Percentiles rank a stretch among this genome's conserved stretches.
These are phyloP conservation scores for Metarhizium brunneum DNA, from an alignment of 2,329 filamentous ascomycete species.

Conservation along the genomic window DNA sequence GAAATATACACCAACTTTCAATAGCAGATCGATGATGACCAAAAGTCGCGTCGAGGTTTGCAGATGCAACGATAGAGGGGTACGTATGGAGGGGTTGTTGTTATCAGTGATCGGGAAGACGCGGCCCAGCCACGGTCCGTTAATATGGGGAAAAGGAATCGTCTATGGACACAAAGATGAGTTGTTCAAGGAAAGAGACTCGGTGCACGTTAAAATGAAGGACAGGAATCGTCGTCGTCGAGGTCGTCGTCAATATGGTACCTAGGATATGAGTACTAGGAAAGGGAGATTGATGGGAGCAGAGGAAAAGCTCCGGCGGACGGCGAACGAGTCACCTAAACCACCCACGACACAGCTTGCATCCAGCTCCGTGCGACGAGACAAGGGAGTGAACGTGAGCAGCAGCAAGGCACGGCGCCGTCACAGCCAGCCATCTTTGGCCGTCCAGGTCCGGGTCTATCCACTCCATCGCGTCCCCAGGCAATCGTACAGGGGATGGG, in stretches of 20 bases:
- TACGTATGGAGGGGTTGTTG: slow-evolving; percentile 6
- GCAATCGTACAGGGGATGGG: background rate
- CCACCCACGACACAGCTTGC: background rate
- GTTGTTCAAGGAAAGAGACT: background rate
- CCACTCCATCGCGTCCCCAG: background rate
- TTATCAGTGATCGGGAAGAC: slow-evolving; percentile 2
- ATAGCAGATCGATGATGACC: background rate
- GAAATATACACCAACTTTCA: background rate
- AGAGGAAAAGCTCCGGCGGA: slow-evolving; percentile 1
- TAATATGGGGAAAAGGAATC: background rate
- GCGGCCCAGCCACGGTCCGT: slow-evolving; percentile 2
- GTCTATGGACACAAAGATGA: background rate
- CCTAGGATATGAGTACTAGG: background rate
- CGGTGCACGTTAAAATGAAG: background rate
- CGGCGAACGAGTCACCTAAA: slow-evolving; percentile 5
- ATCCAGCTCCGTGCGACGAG: background rate
- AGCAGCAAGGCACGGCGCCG: background rate
- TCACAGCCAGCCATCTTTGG: background rate
- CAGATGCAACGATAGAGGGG: slow-evolving; percentile 6
- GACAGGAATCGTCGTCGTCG: background rate
- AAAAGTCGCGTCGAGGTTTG: slow-evolving; percentile 2
- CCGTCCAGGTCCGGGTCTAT: background rate
- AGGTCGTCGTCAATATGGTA: slow-evolving; percentile 4
- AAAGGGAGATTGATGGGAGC: slow-evolving; percentile 1
- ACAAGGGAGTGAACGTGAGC: background rate